These are phyloP conservation scores for Nicotiana obtusifolia DNA, from an alignment of 257 asterid species.

Conservation along the genomic window DNA sequence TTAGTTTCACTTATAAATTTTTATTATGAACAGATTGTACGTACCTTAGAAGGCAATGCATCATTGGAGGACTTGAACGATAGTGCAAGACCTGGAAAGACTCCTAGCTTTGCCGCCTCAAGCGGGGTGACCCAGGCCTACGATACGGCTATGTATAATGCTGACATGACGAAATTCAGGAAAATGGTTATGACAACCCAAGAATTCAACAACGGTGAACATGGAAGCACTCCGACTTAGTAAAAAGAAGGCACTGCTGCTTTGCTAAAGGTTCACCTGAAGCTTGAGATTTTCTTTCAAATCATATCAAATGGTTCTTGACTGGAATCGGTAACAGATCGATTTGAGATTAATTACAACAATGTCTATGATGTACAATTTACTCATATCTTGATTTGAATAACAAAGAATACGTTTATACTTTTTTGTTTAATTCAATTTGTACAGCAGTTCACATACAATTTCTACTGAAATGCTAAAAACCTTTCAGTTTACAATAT, in stretches of 20 bases:
- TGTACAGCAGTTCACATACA: not conserved
- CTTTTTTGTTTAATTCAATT: not conserved
- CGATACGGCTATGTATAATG: constrained; percentile 76
- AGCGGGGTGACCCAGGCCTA: constrained; percentile 27
- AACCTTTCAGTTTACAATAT: not conserved
- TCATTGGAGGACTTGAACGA: constrained; percentile 71
- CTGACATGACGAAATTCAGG: constrained; percentile 85
- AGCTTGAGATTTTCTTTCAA: not conserved
- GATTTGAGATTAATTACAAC: not conserved
- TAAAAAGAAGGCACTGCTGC: not conserved
- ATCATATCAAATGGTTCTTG: not conserved
- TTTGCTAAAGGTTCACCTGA: not conserved
- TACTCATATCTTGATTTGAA: not conserved
- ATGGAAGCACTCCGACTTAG: constrained; percentile 20
- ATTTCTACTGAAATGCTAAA: not conserved
- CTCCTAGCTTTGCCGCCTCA: constrained; percentile 15
- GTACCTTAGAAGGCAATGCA: constrained; percentile 68
- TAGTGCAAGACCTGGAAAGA: constrained; percentile 37
- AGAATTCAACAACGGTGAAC: constrained; percentile 53
- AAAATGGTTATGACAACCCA: constrained; percentile 58
- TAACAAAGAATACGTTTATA: not conserved
- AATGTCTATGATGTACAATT: not conserved
- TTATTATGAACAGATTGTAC: constrained; percentile 43
- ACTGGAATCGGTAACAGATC: not conserved
- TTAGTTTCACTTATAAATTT: not conserved